Percentiles rank a stretch among this genome's conserved stretches.
Conservation (phyloP, 768 basidiomycete genomes). For the Calvatia gigantea region DNA sequence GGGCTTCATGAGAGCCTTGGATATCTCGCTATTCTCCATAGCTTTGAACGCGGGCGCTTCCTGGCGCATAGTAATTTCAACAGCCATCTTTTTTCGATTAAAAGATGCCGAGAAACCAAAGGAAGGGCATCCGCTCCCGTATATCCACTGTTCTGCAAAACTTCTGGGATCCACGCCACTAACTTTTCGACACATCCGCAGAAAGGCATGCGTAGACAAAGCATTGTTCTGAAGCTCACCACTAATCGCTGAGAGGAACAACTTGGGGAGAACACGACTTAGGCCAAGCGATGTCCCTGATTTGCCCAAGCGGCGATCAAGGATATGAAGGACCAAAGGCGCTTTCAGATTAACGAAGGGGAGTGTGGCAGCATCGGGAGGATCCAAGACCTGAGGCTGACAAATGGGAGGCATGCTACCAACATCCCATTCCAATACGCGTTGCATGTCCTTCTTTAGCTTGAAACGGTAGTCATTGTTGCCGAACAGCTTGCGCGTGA, state of each 20-base stretch:
- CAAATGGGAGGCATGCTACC: slow-evolving; percentile 92
- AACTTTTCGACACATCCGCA: slow-evolving; percentile 89
- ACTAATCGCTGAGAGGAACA: slow-evolving; percentile 91
- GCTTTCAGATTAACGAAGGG: slow-evolving; percentile 95
- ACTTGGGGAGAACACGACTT: slow-evolving; percentile 90
- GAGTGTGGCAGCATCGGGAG: slow-evolving; percentile 74
- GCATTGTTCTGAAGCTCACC: slow-evolving; percentile 85
- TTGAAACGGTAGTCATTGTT: slow-evolving; percentile 97
- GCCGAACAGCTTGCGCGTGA: slow-evolving; percentile 82
- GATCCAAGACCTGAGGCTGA: slow-evolving; percentile 80
- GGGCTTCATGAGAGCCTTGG: slow-evolving; percentile 69
- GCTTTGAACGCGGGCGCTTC: slow-evolving; percentile 75
- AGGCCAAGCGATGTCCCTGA: slow-evolving; percentile 93
- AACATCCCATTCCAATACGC: slow-evolving; percentile 82
- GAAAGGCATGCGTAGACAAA: slow-evolving; percentile 86
- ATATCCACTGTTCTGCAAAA: slow-evolving; percentile 99
- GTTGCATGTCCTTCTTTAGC: slow-evolving; percentile 94
- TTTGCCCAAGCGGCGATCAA: slow-evolving; percentile 91
- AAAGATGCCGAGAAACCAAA: slow-evolving; percentile 90
- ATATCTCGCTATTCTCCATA: slow-evolving; percentile 65
- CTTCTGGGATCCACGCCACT: slow-evolving; percentile 85
- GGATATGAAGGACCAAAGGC: slow-evolving; percentile 93
- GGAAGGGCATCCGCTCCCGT: slow-evolving; percentile 92
- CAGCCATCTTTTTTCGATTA: slow-evolving; percentile 97
- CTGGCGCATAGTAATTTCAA: slow-evolving; percentile 94